These are phyloP conservation scores for Rhodocollybia butyracea DNA, from an alignment of 768 basidiomycete species.

Conservation along the genomic window DNA sequence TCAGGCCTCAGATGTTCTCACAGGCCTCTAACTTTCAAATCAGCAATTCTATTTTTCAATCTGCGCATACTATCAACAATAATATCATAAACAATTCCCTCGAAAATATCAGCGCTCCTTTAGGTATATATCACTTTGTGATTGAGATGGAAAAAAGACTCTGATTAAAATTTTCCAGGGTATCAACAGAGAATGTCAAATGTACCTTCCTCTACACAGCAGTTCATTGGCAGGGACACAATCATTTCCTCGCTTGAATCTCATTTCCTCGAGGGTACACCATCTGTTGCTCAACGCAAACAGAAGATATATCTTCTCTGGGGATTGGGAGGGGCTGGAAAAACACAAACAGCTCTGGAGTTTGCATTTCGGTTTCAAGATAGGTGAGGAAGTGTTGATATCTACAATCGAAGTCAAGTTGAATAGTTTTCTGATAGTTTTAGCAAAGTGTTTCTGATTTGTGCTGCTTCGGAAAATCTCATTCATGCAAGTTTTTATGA, in stretches of 20 bases:
- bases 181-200: neutral
- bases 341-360: neutral
- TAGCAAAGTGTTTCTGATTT: neutral
- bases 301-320: neutral
- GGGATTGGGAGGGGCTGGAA: constrained; percentile 1
- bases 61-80: too few relatives aligned
- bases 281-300: neutral
- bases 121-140: too few relatives aligned
- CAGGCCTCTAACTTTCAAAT: too few relatives aligned
- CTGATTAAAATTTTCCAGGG: too few relatives aligned
- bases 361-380: neutral
- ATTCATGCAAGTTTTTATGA: neutral
- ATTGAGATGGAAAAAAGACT: too few relatives aligned
- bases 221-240: neutral
- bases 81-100: too few relatives aligned
- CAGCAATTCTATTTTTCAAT: too few relatives aligned
- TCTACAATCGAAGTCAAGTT: neutral
- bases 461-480: neutral
- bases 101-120: too few relatives aligned
- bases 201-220: neutral
- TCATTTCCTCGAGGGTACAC: neutral
- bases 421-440: neutral
- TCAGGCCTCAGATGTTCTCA: too few relatives aligned
- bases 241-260: neutral
- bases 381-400: neutral